These are phyloP conservation scores for Calamus simplicifolius DNA, from an alignment of 176 grass and related monocot genomes.

Conservation along the genomic window DNA sequence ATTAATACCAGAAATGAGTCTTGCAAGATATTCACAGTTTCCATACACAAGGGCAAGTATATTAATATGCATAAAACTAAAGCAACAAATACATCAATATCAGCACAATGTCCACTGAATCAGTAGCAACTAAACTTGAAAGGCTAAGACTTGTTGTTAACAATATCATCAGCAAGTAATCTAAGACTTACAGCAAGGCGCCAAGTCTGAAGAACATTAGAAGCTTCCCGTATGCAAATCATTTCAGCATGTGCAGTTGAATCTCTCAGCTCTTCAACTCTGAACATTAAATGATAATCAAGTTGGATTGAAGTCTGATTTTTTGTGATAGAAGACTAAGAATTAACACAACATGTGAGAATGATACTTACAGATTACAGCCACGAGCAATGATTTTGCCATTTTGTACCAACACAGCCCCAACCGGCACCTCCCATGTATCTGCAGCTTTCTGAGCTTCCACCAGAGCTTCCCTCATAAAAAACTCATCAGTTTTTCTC, in stretches of 20 bases:
- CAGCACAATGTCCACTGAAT: too few relatives aligned
- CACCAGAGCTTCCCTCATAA: slow-evolving; percentile 95
- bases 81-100: too few relatives aligned
- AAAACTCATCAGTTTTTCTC: slow-evolving; percentile 77
- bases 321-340: background rate
- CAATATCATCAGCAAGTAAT: background rate
- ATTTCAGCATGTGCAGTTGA: slow-evolving; percentile 99
- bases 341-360: slow-evolving; percentile 1
- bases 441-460: slow-evolving; percentile 94
- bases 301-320: background rate
- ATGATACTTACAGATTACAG: slow-evolving; percentile 74
- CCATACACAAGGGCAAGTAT: too few relatives aligned
- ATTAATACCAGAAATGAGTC: too few relatives aligned
- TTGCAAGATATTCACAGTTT: too few relatives aligned
- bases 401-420: slow-evolving; percentile 81
- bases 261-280: slow-evolving; percentile 96
- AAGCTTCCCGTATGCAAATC: slow-evolving; percentile 96
- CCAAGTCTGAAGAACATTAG: slow-evolving; percentile 80
- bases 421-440: slow-evolving; percentile 93
- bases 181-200: slow-evolving; percentile 55
- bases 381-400: slow-evolving; percentile 93
- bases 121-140: too few relatives aligned
- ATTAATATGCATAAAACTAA: too few relatives aligned
- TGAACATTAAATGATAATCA: slow-evolving; percentile 34
- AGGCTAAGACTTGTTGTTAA: background rate